A percentile compares a stretch with the other conserved stretches of the same genome.
These are phyloP conservation scores for Monilinia polystroma DNA, from an alignment of 2,329 filamentous ascomycete genomes.

Conservation along the genomic window DNA sequence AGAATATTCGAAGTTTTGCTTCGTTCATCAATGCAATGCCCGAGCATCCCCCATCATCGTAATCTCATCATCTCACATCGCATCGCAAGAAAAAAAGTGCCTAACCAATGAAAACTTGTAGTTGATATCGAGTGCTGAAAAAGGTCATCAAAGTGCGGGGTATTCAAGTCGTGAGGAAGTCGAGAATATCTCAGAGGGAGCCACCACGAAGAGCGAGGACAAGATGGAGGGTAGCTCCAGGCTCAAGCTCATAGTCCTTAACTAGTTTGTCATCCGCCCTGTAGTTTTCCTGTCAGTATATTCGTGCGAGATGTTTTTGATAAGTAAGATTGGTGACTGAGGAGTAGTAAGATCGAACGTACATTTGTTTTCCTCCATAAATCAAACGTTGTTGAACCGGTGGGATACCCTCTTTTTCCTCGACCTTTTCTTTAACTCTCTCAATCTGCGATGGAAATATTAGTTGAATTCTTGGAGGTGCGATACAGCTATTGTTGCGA, in stretches of 20 bases:
- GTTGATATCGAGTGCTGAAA: slow-evolving; percentile 6
- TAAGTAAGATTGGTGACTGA: no score
- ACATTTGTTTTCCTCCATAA: slow-evolving; percentile 98
- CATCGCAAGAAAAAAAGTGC: slow-evolving; percentile 1
- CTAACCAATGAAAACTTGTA: slow-evolving; percentile 18
- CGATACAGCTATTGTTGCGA: neutral
- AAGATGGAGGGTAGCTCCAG: slow-evolving; percentile 89
- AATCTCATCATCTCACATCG: slow-evolving; percentile 7
- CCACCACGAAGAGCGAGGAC: slow-evolving; percentile 92
- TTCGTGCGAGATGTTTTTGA: neutral
- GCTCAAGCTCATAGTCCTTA: slow-evolving; percentile 83
- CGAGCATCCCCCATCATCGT: slow-evolving; percentile 7
- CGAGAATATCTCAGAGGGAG: neutral
- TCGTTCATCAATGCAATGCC: slow-evolving; percentile 9
- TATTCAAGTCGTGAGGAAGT: slow-evolving; percentile 6
- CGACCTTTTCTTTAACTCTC: slow-evolving; percentile 97
- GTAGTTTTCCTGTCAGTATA: neutral
- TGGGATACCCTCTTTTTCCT: slow-evolving; percentile 98
- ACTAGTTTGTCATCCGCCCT: slow-evolving; percentile 97
- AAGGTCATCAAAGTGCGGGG: slow-evolving; percentile 1
- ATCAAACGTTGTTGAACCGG: slow-evolving; percentile 96
- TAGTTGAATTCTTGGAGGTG: neutral
- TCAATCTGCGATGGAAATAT: slow-evolving; percentile 61
- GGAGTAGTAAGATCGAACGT: slow-evolving; percentile 37
- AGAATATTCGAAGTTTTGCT: slow-evolving; percentile 3